phyloP scores from a whole-genome alignment of 2,329 filamentous ascomycete species.

The Byssochlamys sp. region DNA sequence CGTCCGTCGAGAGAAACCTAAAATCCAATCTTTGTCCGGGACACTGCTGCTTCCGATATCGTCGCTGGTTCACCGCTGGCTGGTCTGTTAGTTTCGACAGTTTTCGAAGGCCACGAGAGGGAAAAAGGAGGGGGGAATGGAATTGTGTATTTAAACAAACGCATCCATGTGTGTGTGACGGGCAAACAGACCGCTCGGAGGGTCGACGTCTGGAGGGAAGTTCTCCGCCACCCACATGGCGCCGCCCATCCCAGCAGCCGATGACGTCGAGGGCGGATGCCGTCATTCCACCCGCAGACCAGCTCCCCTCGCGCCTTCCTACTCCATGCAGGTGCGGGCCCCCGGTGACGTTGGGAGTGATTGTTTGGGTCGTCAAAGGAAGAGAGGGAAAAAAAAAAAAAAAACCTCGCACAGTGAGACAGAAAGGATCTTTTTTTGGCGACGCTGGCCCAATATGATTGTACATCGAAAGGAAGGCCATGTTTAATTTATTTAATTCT shows the following conservation, averaged over 20 bases:
- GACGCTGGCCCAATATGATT: too few species aligned
- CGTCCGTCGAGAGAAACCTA: background rate
- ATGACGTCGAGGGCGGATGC: background rate
- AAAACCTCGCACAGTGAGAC: background rate
- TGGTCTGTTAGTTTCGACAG: background rate
- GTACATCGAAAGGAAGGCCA: too few species aligned
- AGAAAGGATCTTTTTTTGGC: background rate
- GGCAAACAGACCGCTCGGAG: background rate
- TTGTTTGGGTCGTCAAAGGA: too few species aligned
- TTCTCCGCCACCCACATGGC: background rate
- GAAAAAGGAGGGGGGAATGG: background rate
- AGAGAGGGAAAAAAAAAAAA: background rate
- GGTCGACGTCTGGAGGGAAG: background rate
- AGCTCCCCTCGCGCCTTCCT: too few species aligned
- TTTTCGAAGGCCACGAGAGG: background rate
- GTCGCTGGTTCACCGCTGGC: background rate
- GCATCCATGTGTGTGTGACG: background rate
- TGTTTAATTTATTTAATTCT: too few species aligned
- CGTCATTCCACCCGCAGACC: background rate
- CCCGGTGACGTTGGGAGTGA: background rate
- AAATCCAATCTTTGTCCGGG: background rate
- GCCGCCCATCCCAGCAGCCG: background rate
- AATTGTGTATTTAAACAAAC: background rate
- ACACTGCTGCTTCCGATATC: too few species aligned
- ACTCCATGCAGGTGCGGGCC: background rate